Evolutionary conservation across 1,284 basidiomycete species (phyloP).

Genomic region (Fomitopsis betulina): DNA sequence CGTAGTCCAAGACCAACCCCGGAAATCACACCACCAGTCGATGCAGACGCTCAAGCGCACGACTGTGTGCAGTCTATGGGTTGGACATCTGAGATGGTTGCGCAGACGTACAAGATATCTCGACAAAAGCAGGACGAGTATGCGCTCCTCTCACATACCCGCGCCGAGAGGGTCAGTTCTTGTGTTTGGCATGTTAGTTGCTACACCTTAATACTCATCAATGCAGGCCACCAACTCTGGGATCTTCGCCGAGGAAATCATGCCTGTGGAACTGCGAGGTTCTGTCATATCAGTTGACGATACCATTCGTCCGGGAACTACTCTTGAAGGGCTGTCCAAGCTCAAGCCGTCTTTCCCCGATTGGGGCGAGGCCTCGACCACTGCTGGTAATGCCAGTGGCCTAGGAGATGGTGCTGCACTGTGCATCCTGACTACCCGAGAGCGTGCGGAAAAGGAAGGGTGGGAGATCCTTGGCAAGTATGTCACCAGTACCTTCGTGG

Average conservation of each 20-base stretch:
- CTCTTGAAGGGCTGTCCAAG: conserved; percentile 56
- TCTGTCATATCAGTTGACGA: conserved; percentile 66
- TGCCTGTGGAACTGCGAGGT: conserved; percentile 67
- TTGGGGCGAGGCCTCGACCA: conserved; percentile 74
- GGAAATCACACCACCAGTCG: conserved; percentile 57
- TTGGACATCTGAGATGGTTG: conserved; percentile 89
- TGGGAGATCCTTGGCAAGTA: conserved; percentile 90
- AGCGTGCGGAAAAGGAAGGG: conserved; percentile 78
- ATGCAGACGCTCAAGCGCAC: conserved; percentile 49
- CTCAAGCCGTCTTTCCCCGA: conserved; percentile 76
- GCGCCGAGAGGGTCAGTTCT: conserved; percentile 55
- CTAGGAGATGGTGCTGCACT: conserved; percentile 94
- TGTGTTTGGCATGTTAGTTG: too few species aligned
- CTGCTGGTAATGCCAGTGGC: conserved; percentile 90
- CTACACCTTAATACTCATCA: not conserved
- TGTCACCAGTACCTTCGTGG: conserved; percentile 77
- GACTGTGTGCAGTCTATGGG: conserved; percentile 91
- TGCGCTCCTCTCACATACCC: conserved; percentile 76
- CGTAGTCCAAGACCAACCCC: conserved; percentile 79
- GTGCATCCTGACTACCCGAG: conserved; percentile 83
- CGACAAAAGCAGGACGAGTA: conserved; percentile 79
- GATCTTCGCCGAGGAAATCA: conserved; percentile 75
- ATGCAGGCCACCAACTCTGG: conserved; percentile 56
- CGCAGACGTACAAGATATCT: conserved; percentile 68
- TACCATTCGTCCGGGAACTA: conserved; percentile 78